These are phyloP conservation scores for Biancaea sappan DNA, from an alignment of 306 rosid species.

Conservation along the genomic window DNA sequence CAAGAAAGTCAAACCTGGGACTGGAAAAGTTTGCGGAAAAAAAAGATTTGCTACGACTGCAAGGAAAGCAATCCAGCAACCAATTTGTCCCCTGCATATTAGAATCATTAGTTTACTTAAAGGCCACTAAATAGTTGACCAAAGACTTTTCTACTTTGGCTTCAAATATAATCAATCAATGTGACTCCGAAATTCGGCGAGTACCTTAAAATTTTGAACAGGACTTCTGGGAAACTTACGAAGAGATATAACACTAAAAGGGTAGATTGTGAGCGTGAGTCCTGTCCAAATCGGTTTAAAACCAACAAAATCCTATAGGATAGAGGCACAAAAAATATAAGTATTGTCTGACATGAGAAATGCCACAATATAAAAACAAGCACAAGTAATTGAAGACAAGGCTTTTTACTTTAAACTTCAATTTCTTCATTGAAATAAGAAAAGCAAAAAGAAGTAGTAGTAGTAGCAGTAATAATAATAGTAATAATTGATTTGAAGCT, in stretches of 20 bases:
- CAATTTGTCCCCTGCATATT: constrained; percentile 49
- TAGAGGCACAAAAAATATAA: background rate
- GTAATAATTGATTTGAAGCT: background rate
- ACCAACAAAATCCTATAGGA: constrained; percentile 44
- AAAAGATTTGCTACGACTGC: constrained; percentile 44
- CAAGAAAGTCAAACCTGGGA: constrained; percentile 40
- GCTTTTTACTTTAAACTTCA: background rate
- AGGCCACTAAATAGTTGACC: background rate
- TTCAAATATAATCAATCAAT: background rate
- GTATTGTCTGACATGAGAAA: background rate
- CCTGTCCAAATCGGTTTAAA: constrained; percentile 41
- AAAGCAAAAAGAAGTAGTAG: too few relatives aligned
- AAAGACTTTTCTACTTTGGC: background rate
- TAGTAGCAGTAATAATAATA: too few relatives aligned
- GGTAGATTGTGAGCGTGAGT: constrained; percentile 41
- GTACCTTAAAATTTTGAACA: constrained; percentile 50
- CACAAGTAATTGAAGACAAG: constrained; percentile 2
- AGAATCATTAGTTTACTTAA: background rate
- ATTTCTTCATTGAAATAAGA: too few relatives aligned
- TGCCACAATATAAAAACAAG: background rate
- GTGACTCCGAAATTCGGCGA: background rate
- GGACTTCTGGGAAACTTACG: constrained; percentile 43
- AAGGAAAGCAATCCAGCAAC: constrained; percentile 53
- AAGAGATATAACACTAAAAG: constrained; percentile 45
- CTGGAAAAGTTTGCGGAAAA: constrained; percentile 42